These are phyloP conservation scores for Tuber magnatum DNA, from an alignment of 495 filamentous ascomycete species.

Conservation along the genomic window DNA sequence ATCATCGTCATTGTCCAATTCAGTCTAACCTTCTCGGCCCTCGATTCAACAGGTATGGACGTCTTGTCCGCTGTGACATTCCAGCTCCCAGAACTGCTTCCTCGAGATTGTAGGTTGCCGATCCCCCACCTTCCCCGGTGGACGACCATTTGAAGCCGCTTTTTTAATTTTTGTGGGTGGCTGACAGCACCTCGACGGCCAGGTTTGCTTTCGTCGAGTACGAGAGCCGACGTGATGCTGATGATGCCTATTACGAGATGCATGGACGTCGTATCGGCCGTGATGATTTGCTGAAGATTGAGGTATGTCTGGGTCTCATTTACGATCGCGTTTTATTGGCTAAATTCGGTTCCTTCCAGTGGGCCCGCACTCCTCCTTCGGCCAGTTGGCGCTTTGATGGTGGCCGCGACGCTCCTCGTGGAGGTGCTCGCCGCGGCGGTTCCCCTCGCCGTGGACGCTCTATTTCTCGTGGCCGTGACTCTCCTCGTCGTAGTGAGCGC, in stretches of 20 bases:
- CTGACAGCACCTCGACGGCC: conserved; percentile 37
- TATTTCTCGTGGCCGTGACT: conserved; percentile 75
- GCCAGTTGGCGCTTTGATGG: conserved; percentile 98
- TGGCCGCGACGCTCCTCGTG: conserved; percentile 61
- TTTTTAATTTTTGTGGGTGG: conserved; percentile 34
- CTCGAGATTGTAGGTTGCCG: conserved; percentile 76
- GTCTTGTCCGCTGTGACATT: conserved; percentile 97
- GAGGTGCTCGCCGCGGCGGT: conserved; percentile 55
- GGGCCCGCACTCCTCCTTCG: conserved; percentile 95
- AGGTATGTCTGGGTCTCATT: conserved; percentile 53
- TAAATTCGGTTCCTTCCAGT: conserved; percentile 50
- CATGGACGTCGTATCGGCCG: conserved; percentile 97
- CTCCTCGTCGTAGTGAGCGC: conserved; percentile 84
- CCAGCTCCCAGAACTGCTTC: conserved; percentile 87
- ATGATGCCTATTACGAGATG: conserved; percentile 99
- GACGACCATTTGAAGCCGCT: conserved; percentile 26
- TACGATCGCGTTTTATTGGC: neutral
- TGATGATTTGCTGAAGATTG: conserved; percentile 95
- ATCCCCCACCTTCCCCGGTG: conserved; percentile 24
- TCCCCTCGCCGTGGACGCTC: conserved; percentile 72
- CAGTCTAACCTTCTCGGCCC: conserved; percentile 38
- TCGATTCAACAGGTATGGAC: conserved; percentile 70
- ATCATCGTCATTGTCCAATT: conserved; percentile 4
- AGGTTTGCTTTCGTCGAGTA: conserved; percentile 99
- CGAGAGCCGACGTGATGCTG: conserved; percentile 95